Conservation (phyloP, 1,284 basidiomycete genomes). For the Pascua sp. region DNA sequence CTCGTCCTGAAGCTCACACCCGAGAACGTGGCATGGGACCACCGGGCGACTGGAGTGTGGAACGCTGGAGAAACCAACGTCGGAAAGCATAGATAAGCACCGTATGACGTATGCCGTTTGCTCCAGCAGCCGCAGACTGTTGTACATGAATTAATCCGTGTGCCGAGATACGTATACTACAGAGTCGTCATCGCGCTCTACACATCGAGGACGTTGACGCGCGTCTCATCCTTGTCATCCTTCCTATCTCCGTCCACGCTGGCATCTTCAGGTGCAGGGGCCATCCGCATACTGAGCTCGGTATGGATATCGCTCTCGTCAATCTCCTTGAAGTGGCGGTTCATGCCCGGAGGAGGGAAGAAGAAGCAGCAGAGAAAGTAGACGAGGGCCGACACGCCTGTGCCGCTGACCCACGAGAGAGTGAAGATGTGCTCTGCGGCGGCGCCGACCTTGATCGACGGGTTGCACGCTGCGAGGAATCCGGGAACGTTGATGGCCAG, state of each 20-base stretch:
- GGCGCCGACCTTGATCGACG: constrained; percentile 59
- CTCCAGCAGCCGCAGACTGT: no score
- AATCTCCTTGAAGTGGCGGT: constrained; percentile 59
- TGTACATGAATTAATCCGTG: no score
- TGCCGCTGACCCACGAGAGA: constrained; percentile 70
- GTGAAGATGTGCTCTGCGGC: constrained; percentile 59
- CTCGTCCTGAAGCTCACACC: no score
- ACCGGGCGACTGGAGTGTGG: no score
- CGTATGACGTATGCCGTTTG: no score
- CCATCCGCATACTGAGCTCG: neutral
- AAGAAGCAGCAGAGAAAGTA: constrained; percentile 61
- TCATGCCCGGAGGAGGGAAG: constrained; percentile 60
- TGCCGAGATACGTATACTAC: no score
- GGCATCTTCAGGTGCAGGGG: neutral
- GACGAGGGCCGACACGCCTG: constrained; percentile 62
- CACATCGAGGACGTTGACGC: no score
- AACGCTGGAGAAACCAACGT: no score
- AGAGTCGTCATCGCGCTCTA: no score
- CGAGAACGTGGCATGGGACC: no score
- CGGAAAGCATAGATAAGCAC: no score
- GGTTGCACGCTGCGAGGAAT: constrained; percentile 48
- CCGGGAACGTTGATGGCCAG: constrained; percentile 78
- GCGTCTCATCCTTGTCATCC: neutral
- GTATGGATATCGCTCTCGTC: constrained; percentile 48
- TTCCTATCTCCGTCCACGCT: neutral